Conservation (phyloP, 768 basidiomycete genomes). For the Lactarius deliciosus region DNA sequence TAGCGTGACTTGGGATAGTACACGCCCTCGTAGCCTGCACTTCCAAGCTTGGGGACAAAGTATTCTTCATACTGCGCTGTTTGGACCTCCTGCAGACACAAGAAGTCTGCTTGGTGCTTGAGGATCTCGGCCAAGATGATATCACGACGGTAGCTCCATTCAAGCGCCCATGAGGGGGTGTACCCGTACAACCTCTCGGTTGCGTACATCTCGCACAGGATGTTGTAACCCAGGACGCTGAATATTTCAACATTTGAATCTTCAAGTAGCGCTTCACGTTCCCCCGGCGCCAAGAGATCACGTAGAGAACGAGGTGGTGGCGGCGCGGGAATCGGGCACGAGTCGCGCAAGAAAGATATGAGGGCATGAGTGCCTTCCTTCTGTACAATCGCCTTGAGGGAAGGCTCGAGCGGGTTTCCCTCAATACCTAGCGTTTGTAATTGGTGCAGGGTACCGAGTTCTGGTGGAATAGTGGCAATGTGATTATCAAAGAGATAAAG, state of each 20-base stretch:
- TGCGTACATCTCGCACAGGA: conserved; percentile 88
- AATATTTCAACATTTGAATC: conserved; percentile 75
- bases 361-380: conserved; percentile 93
- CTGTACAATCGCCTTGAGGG: conserved; percentile 78
- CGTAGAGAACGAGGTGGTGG: conserved; percentile 85
- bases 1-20: conserved; percentile 92
- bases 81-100: conserved; percentile 96
- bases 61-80: conserved; percentile 90
- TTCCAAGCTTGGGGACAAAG: conserved; percentile 70
- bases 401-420: conserved; percentile 89
- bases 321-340: conserved; percentile 75
- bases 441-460: conserved; percentile 89
- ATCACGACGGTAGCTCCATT: conserved; percentile 94
- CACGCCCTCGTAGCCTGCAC: conserved; percentile 85
- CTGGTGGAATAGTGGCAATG: conserved; percentile 77
- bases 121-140: conserved; percentile 83
- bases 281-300: conserved; percentile 54
- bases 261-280: conserved; percentile 56
- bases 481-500: conserved; percentile 96
- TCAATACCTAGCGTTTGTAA: conserved; percentile 93
- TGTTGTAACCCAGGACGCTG: conserved; percentile 87
- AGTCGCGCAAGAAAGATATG: conserved; percentile 89
- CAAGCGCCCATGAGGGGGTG: conserved; percentile 93
- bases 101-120: conserved; percentile 78
- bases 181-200: conserved; percentile 91